These are phyloP conservation scores for Orbilia quercus DNA, from an alignment of 2,329 filamentous ascomycete genomes.

Conservation along the genomic window DNA sequence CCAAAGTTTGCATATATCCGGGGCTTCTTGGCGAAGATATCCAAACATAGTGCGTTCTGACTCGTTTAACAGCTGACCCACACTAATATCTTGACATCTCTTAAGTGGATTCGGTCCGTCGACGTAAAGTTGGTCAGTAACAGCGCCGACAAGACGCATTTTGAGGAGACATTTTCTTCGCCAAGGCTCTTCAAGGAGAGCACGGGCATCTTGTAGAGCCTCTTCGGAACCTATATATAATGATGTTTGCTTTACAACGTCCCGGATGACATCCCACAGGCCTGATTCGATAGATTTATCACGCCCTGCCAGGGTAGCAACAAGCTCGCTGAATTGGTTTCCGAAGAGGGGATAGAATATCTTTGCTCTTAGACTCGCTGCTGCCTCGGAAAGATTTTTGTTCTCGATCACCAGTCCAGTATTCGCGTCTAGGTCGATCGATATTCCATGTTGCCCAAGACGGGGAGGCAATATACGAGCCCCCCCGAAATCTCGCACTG, in stretches of 20 bases:
- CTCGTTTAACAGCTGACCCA: background rate
- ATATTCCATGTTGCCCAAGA: conserved; percentile 31
- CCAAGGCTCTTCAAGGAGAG: conserved; percentile 22
- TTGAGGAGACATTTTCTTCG: conserved; percentile 23
- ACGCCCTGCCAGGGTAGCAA: conserved; percentile 6
- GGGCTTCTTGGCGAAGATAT: conserved; percentile 12
- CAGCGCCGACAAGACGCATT: conserved; percentile 23
- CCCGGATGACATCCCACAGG: conserved; percentile 22
- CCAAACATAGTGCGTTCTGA: conserved; percentile 18
- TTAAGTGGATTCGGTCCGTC: conserved; percentile 27
- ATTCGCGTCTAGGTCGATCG: conserved; percentile 31
- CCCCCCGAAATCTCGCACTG: conserved; percentile 32
- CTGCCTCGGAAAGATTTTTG: conserved; percentile 1
- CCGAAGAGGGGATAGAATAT: conserved; percentile 33
- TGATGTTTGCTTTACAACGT: conserved; percentile 7
- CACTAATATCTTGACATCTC: background rate
- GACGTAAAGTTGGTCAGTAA: conserved; percentile 32
- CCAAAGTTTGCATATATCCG: conserved; percentile 18
- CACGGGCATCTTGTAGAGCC: conserved; percentile 10
- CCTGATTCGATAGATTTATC: background rate
- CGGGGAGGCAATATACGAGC: conserved; percentile 28
- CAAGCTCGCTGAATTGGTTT: conserved; percentile 22
- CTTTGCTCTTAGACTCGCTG: conserved; percentile 23
- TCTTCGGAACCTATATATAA: conserved; percentile 12
- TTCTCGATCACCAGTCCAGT: conserved; percentile 26